phyloP scores from a whole-genome alignment of 345 rosid species.

The Eutrema yunnanense region DNA sequence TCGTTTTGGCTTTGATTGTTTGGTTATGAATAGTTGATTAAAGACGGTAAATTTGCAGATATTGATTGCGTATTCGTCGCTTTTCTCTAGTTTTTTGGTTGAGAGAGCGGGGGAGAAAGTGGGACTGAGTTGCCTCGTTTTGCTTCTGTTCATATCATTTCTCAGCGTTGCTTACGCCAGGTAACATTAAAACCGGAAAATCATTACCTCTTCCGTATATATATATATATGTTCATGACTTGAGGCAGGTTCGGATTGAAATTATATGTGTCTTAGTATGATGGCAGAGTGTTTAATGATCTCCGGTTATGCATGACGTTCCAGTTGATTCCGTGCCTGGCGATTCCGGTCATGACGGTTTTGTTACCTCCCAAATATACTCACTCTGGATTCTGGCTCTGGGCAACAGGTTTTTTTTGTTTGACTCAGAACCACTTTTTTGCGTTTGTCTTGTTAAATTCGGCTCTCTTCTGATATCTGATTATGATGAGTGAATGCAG shows the following conservation, averaged over 20 bases:
- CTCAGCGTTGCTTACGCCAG: slow-evolving; percentile 61
- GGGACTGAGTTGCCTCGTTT: slow-evolving; percentile 53
- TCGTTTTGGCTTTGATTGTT: not conserved
- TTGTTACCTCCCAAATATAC: slow-evolving; percentile 67
- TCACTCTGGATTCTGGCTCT: slow-evolving; percentile 76
- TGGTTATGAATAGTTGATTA: slow-evolving; percentile 14
- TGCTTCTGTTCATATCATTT: slow-evolving; percentile 44
- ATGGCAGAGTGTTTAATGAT: slow-evolving; percentile 91
- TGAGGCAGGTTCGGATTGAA: slow-evolving; percentile 16
- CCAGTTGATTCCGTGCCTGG: slow-evolving; percentile 74
- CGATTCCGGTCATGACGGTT: slow-evolving; percentile 52
- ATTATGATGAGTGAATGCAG: slow-evolving; percentile 32
- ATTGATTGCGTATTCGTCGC: slow-evolving; percentile 78
- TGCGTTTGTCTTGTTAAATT: not conserved
- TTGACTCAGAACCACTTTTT: not conserved
- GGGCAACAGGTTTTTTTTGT: slow-evolving; percentile 51
- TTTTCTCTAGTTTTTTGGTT: slow-evolving; percentile 74
- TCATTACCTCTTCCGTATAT: not conserved
- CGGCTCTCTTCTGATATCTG: not conserved
- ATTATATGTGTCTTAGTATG: slow-evolving; percentile 34
- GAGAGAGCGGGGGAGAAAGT: slow-evolving; percentile 69
- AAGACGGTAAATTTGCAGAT: slow-evolving; percentile 48
- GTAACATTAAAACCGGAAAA: slow-evolving; percentile 33
- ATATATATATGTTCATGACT: no score
- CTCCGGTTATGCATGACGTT: slow-evolving; percentile 82